Conservation (phyloP, 2,329 filamentous ascomycete genomes). For the Cercospora brassicicola region DNA sequence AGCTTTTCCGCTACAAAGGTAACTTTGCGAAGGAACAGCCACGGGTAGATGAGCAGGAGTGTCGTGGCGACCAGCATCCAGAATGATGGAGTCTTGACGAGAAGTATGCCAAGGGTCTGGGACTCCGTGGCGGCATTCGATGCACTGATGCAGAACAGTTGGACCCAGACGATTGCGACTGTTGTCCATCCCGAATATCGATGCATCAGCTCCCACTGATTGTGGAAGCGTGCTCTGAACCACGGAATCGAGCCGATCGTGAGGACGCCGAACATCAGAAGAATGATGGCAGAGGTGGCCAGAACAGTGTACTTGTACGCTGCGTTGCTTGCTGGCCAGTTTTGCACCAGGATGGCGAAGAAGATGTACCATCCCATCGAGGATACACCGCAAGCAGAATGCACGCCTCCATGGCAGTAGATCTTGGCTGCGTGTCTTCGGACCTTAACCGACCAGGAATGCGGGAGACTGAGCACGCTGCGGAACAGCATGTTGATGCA, state of each 20-base stretch:
- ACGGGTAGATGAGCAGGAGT: constrained; percentile 67
- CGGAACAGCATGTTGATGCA: constrained; percentile 44
- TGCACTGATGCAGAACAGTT: constrained; percentile 52
- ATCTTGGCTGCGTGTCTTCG: constrained; percentile 43
- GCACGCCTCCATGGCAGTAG: constrained; percentile 45
- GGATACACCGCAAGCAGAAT: constrained; percentile 42
- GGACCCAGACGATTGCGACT: constrained; percentile 64
- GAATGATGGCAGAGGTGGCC: constrained; percentile 60
- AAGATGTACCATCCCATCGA: constrained; percentile 48
- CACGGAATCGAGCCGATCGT: constrained; percentile 63
- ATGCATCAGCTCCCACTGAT: constrained; percentile 69
- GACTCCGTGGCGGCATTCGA: constrained; percentile 23
- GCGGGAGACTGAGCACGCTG: constrained; percentile 37
- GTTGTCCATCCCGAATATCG: constrained; percentile 72
- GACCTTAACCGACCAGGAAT: constrained; percentile 38
- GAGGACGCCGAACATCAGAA: constrained; percentile 58
- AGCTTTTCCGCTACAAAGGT: constrained; percentile 65
- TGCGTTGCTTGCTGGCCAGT: constrained; percentile 23
- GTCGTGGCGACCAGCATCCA: constrained; percentile 70
- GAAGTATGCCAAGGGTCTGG: constrained; percentile 40
- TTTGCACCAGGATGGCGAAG: constrained; percentile 40
- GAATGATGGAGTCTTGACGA: constrained; percentile 56
- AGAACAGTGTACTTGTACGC: constrained; percentile 24
- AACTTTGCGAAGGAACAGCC: constrained; percentile 69
- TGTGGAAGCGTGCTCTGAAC: constrained; percentile 63